Evolutionary conservation across 2,329 filamentous ascomycete genomes (phyloP), one percentile per base, ranked within the genome.

Genomic region (Cladophialophora bantiana): DNA sequence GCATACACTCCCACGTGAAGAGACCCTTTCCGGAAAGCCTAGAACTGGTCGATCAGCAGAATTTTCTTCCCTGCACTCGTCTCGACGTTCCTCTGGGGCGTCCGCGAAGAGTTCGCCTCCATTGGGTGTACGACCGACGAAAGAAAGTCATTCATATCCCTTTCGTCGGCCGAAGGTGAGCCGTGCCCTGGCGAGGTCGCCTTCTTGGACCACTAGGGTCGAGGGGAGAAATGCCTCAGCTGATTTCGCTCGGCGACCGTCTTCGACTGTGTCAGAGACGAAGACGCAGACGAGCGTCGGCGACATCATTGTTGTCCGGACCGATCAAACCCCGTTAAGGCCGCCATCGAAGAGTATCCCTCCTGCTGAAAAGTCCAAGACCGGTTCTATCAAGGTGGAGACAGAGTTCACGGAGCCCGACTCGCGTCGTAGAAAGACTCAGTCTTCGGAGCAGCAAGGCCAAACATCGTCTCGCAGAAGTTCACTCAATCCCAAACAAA

Each of bases 381-480:
- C 60, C 4, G 65, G 57, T 42, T 57, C 66, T 10, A 68, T 70
- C 10, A 66, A 35, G 31, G 64, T 72, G 36, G 64, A 70, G 54
- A 68, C 59, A 12, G 54, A 67, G 7, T 70, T 69, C 40, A 6
- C 62, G 10, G 62, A 67, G 42, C 31, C 54, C 3, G 56, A 35
- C 7, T 10, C 13, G 4, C 10, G 13, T 38, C 9, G 12, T 6
- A 26, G 7, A 31, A 31, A 13, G 20, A 18, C 32, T 40, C 59
- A 42, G 10, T 52, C 59, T 32, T 36, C 35, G n/a, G 64, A 56
- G 20, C 54, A 63, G 31, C 54, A 45, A 36, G 18, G 2, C 13
- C 26, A 31, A 1, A 18, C 57, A 36, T 45, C 54, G 18, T 65
- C 69, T 12, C 65, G 65, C 20, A 64, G 59, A 50, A 61, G 52